phyloP scores from a whole-genome alignment of 306 rosid species.

The Ceratonia siliqua region DNA sequence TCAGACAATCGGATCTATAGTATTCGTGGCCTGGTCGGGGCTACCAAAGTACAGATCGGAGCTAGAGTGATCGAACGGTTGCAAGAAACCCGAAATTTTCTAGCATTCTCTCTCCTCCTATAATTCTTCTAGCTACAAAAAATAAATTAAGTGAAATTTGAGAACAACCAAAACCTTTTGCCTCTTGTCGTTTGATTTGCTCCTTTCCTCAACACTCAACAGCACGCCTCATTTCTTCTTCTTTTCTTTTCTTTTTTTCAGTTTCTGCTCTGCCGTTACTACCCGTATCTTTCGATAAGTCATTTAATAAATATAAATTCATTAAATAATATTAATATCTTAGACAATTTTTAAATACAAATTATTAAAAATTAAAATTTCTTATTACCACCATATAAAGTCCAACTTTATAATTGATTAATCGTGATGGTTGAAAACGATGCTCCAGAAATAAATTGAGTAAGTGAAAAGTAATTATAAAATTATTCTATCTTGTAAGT shows the following conservation, averaged over 20 bases:
- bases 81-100: conserved; percentile 28
- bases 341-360: too few relatives aligned
- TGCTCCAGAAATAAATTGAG: too few relatives aligned
- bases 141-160: conserved; percentile 32
- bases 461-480: too few relatives aligned
- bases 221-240: conserved; percentile 45
- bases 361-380: too few relatives aligned
- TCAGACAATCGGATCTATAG: conserved; percentile 60
- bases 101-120: conserved; percentile 42
- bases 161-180: conserved; percentile 26
- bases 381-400: too few relatives aligned
- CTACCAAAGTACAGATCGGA: conserved; percentile 51
- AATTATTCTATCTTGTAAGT: too few relatives aligned
- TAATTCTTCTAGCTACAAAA: not conserved
- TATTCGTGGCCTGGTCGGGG: conserved; percentile 44
- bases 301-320: too few relatives aligned
- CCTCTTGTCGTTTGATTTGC: conserved; percentile 45
- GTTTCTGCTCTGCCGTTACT: not conserved
- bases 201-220: conserved; percentile 47
- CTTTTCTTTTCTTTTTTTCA: not conserved
- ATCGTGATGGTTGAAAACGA: too few relatives aligned
- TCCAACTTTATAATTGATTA: too few relatives aligned
- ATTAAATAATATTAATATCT: too few relatives aligned
- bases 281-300: too few relatives aligned
- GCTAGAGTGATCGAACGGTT: conserved; percentile 51